Evolutionary conservation across 2,329 filamentous ascomycete genomes (phyloP).

Genomic region (Cytospora piceae): DNA sequence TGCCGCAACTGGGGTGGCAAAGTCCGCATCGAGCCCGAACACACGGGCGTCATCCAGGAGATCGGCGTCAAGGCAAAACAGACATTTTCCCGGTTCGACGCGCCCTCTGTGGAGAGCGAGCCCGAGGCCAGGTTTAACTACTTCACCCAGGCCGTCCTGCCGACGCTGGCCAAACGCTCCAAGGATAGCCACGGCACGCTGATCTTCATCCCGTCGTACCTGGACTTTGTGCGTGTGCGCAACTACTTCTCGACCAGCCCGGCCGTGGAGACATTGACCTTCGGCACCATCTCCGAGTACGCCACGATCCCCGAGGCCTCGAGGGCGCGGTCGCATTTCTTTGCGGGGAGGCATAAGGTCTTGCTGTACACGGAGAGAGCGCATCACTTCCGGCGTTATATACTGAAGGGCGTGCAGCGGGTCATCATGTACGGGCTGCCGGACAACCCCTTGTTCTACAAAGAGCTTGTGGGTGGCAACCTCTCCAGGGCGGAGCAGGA

Average conservation of each 20-base stretch:
- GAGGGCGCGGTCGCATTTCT: constrained; percentile 84
- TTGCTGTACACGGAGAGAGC: constrained; percentile 91
- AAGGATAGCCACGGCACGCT: constrained; percentile 71
- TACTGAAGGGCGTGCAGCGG: constrained; percentile 76
- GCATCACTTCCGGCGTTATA: constrained; percentile 95
- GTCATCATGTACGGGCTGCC: constrained; percentile 91
- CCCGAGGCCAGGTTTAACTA: constrained; percentile 90
- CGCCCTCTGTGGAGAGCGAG: constrained; percentile 70
- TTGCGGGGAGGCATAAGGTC: constrained; percentile 78
- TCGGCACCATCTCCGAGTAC: constrained; percentile 90
- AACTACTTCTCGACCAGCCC: constrained; percentile 84
- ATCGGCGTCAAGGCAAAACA: constrained; percentile 75
- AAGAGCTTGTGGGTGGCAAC: constrained; percentile 73
- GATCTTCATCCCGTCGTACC: constrained; percentile 89
- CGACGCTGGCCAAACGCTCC: constrained; percentile 71
- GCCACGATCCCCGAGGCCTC: constrained; percentile 77
- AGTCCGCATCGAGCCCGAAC: constrained; percentile 70
- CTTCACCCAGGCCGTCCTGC: constrained; percentile 82
- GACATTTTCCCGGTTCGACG: constrained; percentile 87
- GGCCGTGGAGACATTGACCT: constrained; percentile 60
- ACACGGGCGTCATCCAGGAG: constrained; percentile 73
- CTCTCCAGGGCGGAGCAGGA: constrained; percentile 63
- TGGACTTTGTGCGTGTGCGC: constrained; percentile 91
- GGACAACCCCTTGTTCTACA: constrained; percentile 83
- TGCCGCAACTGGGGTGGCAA: constrained; percentile 84